Evolutionary conservation across 768 basidiomycete genomes (phyloP).

Genomic region (Neoboletus subvelutipes): DNA sequence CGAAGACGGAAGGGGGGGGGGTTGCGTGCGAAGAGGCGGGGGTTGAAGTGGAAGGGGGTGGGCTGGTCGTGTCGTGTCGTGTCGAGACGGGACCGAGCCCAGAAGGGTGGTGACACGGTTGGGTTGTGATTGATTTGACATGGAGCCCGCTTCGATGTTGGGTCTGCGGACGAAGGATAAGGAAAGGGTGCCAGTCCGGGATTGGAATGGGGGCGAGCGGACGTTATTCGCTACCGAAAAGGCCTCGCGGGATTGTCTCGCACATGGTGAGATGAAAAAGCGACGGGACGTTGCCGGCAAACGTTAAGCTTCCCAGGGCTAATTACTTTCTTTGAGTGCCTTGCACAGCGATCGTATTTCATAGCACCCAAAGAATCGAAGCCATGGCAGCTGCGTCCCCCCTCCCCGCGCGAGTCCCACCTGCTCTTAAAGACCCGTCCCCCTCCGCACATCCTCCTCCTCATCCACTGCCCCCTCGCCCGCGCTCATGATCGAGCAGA

Average conservation of each 20-base stretch:
- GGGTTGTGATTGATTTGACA: constrained; percentile 9
- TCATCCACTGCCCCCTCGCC: not conserved
- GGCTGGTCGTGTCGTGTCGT: too few relatives aligned
- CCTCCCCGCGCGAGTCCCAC: constrained; percentile 3
- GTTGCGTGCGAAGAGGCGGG: not conserved
- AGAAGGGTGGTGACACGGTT: not conserved
- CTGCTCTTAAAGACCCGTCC: constrained; percentile 25
- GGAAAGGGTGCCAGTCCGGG: not conserved
- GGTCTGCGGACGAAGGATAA: not conserved
- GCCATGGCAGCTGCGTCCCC: constrained; percentile 2
- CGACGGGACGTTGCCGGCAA: constrained; percentile 33
- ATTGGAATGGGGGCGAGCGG: constrained; percentile 7
- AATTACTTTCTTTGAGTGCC: constrained; percentile 33
- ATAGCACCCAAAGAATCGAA: constrained; percentile 13
- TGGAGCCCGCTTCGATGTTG: constrained; percentile 23
- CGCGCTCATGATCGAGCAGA: constrained; percentile 58
- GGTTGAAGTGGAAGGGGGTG: too few relatives aligned
- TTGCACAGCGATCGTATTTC: constrained; percentile 37
- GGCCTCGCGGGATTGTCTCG: constrained; percentile 31
- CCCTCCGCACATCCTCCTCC: not conserved
- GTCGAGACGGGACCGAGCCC: constrained; percentile 12
- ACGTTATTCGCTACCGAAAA: constrained; percentile 39
- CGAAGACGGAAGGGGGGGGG: not conserved
- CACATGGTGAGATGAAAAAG: constrained; percentile 30
- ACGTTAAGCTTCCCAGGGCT: constrained; percentile 35